Percentiles rank a stretch among this genome's conserved stretches.
Conservation (phyloP, 441 rosid species). For the Pelargonium cotyledonis region DNA sequence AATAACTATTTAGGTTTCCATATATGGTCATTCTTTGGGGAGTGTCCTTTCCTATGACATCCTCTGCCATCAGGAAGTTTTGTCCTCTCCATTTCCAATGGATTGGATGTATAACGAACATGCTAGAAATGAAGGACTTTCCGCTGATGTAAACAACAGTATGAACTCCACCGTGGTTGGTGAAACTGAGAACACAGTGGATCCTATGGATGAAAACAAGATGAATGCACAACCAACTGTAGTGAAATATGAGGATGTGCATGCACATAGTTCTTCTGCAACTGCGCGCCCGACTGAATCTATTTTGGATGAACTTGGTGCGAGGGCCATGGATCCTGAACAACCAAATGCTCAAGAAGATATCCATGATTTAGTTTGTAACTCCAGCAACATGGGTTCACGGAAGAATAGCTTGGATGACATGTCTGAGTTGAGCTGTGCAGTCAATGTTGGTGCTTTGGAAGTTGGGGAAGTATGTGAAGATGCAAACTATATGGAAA, state of each 20-base stretch:
- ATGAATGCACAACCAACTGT: constrained; percentile 1
- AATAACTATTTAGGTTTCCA: constrained; percentile 51
- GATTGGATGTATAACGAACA: constrained; percentile 55
- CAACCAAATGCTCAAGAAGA: constrained; percentile 5
- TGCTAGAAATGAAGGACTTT: constrained; percentile 8
- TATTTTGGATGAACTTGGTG: background rate
- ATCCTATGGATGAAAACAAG: constrained; percentile 3
- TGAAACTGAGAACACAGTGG: constrained; percentile 3
- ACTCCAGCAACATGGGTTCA: background rate
- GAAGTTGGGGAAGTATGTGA: constrained; percentile 1
- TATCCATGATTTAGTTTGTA: constrained; percentile 3
- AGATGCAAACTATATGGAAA: background rate
- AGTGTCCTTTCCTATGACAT: constrained; percentile 93
- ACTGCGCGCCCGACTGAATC: background rate
- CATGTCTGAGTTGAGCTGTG: background rate
- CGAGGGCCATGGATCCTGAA: background rate
- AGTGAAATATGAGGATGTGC: background rate
- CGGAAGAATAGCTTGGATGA: background rate
- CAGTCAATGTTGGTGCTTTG: constrained; percentile 3
- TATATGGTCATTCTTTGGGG: constrained; percentile 95
- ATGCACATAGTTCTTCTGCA: constrained; percentile 3
- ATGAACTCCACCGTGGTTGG: constrained; percentile 5
- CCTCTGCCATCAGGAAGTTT: constrained; percentile 89
- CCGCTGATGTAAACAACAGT: background rate
- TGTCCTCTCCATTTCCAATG: constrained; percentile 86